Conservation (phyloP, 306 rosid species). For the Acmispon strigosus region DNA sequence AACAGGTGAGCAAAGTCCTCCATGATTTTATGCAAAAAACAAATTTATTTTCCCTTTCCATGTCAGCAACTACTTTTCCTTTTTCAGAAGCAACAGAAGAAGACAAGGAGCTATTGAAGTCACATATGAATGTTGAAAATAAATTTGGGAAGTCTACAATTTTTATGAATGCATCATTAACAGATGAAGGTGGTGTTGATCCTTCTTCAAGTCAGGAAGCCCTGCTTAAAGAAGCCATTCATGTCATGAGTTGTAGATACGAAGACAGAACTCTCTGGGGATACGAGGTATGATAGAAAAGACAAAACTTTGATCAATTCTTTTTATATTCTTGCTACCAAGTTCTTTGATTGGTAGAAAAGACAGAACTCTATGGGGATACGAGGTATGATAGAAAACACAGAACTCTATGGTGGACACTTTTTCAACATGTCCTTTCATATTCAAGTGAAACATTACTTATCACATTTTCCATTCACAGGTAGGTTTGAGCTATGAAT, state of each 20-base stretch:
- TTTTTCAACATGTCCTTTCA: not conserved
- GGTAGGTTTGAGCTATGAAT: conserved; percentile 91
- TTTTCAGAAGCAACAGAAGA: conserved; percentile 45
- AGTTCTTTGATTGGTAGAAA: not conserved
- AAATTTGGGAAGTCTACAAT: conserved; percentile 74
- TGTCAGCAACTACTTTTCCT: not conserved
- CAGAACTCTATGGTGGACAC: no score
- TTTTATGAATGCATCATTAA: conserved; percentile 70
- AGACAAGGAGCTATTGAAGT: conserved; percentile 62
- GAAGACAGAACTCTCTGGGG: conserved; percentile 98
- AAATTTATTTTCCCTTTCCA: not conserved
- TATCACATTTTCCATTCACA: conserved; percentile 26
- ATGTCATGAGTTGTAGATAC: conserved; percentile 75
- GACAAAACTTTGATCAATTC: not conserved
- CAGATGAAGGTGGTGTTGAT: conserved; percentile 79
- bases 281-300: conserved; percentile 50
- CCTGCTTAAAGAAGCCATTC: conserved; percentile 90
- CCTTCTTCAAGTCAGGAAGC: conserved; percentile 74
- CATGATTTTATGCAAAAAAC: not conserved
- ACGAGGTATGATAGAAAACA: no score
- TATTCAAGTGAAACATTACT: conserved; percentile 5
- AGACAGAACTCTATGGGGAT: no score
- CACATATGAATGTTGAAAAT: conserved; percentile 66
- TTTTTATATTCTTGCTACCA: not conserved
- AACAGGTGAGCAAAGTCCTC: conserved; percentile 34